phyloP scores from a whole-genome alignment of 2,329 filamentous ascomycete genomes.

The Penicillium decumbens region DNA sequence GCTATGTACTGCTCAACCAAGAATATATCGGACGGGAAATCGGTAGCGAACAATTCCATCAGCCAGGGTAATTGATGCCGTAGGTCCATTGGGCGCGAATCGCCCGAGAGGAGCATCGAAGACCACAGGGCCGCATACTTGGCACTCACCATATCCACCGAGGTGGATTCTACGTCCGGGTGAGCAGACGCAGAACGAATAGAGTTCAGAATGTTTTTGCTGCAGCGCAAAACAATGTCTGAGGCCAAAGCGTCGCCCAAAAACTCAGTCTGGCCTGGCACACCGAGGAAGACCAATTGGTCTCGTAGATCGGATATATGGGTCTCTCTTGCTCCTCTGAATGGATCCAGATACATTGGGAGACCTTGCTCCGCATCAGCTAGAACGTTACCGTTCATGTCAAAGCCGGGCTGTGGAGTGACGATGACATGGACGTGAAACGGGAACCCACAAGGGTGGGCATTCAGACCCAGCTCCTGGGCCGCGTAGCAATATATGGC shows the following conservation, averaged over 20 bases:
- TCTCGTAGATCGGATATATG: constrained; percentile 54
- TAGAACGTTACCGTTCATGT: constrained; percentile 52
- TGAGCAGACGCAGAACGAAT: constrained; percentile 51
- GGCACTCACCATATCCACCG: constrained; percentile 56
- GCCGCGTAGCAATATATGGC: constrained; percentile 82
- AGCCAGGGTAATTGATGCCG: constrained; percentile 62
- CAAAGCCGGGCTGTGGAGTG: constrained; percentile 55
- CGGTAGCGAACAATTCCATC: constrained; percentile 58
- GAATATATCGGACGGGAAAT: constrained; percentile 67
- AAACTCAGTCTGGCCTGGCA: constrained; percentile 46
- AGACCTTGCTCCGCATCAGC: constrained; percentile 29
- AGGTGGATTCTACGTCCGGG: constrained; percentile 25
- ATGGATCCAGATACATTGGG: constrained; percentile 81
- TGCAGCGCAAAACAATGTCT: constrained; percentile 68
- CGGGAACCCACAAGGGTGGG: constrained; percentile 74
- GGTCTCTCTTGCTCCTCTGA: constrained; percentile 65
- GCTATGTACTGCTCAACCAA: constrained; percentile 65
- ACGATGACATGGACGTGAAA: constrained; percentile 82
- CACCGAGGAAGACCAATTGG: constrained; percentile 55
- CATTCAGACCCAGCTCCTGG: constrained; percentile 66
- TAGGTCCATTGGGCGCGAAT: constrained; percentile 47
- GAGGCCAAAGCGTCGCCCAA: constrained; percentile 61
- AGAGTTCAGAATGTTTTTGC: constrained; percentile 74
- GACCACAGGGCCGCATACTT: constrained; percentile 74
- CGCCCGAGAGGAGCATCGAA: constrained; percentile 51